These are phyloP conservation scores for Colletotrichum lupini DNA, from an alignment of 2,329 filamentous ascomycete species.

Conservation along the genomic window DNA sequence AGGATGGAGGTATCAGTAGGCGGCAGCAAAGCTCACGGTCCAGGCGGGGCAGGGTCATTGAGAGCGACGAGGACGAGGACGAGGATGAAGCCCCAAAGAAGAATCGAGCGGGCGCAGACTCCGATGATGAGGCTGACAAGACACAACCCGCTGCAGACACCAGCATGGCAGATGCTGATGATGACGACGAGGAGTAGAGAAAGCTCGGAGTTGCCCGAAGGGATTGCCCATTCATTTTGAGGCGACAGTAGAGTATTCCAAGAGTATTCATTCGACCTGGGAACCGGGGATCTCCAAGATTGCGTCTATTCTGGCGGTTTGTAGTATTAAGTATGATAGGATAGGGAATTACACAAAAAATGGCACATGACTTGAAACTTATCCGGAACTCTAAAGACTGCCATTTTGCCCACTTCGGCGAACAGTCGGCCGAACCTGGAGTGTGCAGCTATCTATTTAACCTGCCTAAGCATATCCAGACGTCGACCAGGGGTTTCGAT, in stretches of 20 bases:
- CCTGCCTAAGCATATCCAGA: background rate
- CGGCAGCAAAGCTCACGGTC: constrained; percentile 57
- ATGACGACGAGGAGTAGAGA: constrained; percentile 44
- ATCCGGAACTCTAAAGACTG: background rate
- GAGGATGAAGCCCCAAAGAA: constrained; percentile 43
- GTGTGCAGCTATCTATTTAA: background rate
- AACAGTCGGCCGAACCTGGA: background rate
- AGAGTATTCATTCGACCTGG: background rate
- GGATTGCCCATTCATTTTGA: background rate
- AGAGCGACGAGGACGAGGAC: constrained; percentile 66
- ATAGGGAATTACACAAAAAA: constrained; percentile 27
- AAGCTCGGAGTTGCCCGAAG: background rate
- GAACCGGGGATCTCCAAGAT: constrained; percentile 12
- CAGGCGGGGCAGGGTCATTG: constrained; percentile 63
- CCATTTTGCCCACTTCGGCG: background rate
- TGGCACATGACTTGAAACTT: constrained; percentile 12
- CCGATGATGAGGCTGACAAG: constrained; percentile 41
- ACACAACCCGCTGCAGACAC: constrained; percentile 45
- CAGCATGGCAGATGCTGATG: constrained; percentile 53
- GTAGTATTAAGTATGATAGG: constrained; percentile 30
- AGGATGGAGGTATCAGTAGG: constrained; percentile 61
- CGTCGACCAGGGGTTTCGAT: background rate
- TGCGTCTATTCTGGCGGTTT: constrained; percentile 24
- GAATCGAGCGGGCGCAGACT: constrained; percentile 34
- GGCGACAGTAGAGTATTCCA: constrained; percentile 4